Evolutionary conservation across 192 early-diverging fungal species (phyloP).

Genomic region (Physocladia obscura): DNA sequence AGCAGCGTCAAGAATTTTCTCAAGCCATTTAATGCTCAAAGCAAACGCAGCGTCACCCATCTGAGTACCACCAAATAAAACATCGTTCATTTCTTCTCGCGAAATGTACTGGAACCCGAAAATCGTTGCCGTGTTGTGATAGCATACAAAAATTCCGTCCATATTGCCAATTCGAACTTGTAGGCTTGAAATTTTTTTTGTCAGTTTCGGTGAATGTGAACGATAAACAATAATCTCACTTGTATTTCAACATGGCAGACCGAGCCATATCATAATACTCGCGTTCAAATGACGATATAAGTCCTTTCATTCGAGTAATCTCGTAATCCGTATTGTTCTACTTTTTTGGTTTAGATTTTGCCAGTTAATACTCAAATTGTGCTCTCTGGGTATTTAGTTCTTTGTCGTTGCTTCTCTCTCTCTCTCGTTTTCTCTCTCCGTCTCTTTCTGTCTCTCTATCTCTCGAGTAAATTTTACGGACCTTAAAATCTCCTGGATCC

Average conservation of each 20-base stretch:
- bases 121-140: constrained; percentile 85
- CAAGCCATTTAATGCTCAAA: constrained; percentile 60
- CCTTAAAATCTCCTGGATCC: constrained; percentile 72
- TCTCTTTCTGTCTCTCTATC: too few relatives aligned
- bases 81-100: constrained; percentile 76
- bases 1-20: constrained; percentile 60
- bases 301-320: constrained; percentile 64
- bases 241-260: constrained; percentile 85
- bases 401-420: too few relatives aligned
- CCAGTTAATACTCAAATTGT: too few relatives aligned
- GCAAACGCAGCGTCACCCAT: constrained; percentile 75
- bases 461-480: constrained; percentile 35
- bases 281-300: constrained; percentile 80
- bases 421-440: too few relatives aligned
- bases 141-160: constrained; percentile 91
- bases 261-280: constrained; percentile 94
- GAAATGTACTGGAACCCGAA: constrained; percentile 96
- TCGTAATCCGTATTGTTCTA: constrained; percentile 66
- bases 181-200: constrained; percentile 58
- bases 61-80: constrained; percentile 67
- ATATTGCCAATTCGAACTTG: constrained; percentile 92
- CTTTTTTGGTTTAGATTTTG: too few relatives aligned
- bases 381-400: too few relatives aligned
- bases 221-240: constrained; percentile 31
- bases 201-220: background rate